Conservation (phyloP, 1,284 basidiomycete species). For the Flammula alnicola region DNA sequence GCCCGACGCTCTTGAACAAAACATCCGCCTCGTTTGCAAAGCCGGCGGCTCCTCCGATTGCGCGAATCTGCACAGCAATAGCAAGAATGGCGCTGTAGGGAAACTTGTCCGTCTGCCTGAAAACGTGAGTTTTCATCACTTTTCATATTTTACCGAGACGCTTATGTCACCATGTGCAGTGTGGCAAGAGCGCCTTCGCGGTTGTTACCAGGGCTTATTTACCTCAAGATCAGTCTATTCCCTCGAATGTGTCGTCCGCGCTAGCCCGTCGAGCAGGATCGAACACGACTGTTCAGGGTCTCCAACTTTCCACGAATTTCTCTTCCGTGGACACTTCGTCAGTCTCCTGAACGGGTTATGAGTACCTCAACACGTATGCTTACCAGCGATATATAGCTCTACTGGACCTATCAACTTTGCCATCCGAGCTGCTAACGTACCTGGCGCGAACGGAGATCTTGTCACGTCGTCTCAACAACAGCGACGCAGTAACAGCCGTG, state of each 20-base stretch:
- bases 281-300: slow-evolving; percentile 42
- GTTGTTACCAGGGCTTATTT: slow-evolving; percentile 46
- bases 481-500: slow-evolving; percentile 25
- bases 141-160: too few species aligned
- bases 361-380: neutral
- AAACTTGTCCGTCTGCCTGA: slow-evolving; percentile 57
- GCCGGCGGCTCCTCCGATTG: slow-evolving; percentile 37
- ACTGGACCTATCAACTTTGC: slow-evolving; percentile 42
- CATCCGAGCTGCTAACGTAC: slow-evolving; percentile 42
- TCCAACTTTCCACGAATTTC: slow-evolving; percentile 50
- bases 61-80: slow-evolving; percentile 43
- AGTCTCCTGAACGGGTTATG: neutral
- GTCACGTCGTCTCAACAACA: slow-evolving; percentile 29
- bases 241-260: slow-evolving; percentile 31
- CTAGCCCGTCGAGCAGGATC: slow-evolving; percentile 40
- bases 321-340: slow-evolving; percentile 38
- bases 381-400: neutral
- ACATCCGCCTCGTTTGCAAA: slow-evolving; percentile 54
- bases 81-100: slow-evolving; percentile 42
- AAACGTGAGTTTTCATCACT: slow-evolving; percentile 40
- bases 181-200: slow-evolving; percentile 52
- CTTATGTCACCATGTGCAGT: slow-evolving; percentile 34
- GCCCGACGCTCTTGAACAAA: slow-evolving; percentile 40
- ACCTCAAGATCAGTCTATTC: slow-evolving; percentile 46
- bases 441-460: slow-evolving; percentile 38